Percentiles rank a stretch among this genome's conserved stretches.
These are phyloP conservation scores for Pythium volutum DNA, from an alignment of 352 stramenopile species.

Conservation along the genomic window DNA sequence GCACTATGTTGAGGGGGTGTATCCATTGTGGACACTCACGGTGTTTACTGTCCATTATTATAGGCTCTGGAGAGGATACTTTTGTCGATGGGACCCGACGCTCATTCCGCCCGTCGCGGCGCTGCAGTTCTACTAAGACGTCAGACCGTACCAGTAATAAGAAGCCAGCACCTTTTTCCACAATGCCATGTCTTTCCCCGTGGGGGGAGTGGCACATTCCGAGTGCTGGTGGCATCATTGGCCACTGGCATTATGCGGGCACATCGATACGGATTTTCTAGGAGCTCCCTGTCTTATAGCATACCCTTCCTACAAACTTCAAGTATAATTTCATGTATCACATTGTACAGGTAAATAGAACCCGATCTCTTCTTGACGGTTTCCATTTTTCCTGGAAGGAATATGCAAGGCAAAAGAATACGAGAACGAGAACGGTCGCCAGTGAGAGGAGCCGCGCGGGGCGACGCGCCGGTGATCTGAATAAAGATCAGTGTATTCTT, in stretches of 20 bases:
- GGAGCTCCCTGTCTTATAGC: background rate
- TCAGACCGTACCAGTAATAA: too few species aligned
- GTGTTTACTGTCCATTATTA: too few species aligned
- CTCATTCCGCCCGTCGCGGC: constrained; percentile 63
- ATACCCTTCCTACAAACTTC: constrained; percentile 1
- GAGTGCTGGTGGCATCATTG: background rate
- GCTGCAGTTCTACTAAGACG: constrained; percentile 65
- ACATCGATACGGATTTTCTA: background rate
- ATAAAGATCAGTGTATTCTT: too few species aligned
- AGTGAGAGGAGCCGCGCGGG: background rate
- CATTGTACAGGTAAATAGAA: background rate
- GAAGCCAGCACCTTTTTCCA: too few species aligned
- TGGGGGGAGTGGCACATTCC: background rate
- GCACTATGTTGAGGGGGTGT: background rate
- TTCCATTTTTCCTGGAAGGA: constrained; percentile 13
- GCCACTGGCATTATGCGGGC: too few species aligned
- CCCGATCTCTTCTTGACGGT: background rate
- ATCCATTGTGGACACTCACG: background rate
- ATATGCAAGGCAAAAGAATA: background rate
- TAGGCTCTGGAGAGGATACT: constrained; percentile 85
- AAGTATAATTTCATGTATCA: background rate
- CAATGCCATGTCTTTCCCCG: too few species aligned
- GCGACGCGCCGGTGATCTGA: too few species aligned
- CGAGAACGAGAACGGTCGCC: background rate
- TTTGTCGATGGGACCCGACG: constrained; percentile 81